phyloP scores from a whole-genome alignment of 2,329 filamentous ascomycete genomes.

The Alternaria rosae region DNA sequence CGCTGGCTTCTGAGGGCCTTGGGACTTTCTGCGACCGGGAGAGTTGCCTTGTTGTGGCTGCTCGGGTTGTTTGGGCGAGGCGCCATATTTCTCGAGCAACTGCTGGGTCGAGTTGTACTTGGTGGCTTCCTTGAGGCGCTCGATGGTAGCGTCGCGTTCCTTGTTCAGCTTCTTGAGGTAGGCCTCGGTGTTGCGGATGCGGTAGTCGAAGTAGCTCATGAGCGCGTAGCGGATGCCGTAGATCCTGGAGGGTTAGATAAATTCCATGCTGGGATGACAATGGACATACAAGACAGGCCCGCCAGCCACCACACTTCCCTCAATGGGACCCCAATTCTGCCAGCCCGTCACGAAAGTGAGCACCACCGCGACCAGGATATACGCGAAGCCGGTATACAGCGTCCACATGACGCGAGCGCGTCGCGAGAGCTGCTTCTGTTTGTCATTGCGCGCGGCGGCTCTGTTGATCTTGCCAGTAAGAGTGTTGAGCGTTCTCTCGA shows the following conservation, averaged over 20 bases:
- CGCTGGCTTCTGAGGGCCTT: slow-evolving; percentile 39
- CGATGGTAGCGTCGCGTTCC: slow-evolving; percentile 85
- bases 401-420: slow-evolving; percentile 87
- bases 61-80: slow-evolving; percentile 58
- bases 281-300: slow-evolving; percentile 75
- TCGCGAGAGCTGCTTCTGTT: slow-evolving; percentile 73
- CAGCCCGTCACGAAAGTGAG: slow-evolving; percentile 85
- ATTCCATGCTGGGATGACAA: too few species aligned
- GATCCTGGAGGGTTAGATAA: slow-evolving; percentile 66
- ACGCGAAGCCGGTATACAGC: slow-evolving; percentile 88
- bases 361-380: slow-evolving; percentile 85
- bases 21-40: slow-evolving; percentile 36
- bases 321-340: slow-evolving; percentile 75
- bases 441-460: slow-evolving; percentile 76
- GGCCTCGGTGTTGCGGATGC: slow-evolving; percentile 72
- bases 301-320: slow-evolving; percentile 80
- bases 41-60: slow-evolving; percentile 37
- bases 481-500: slow-evolving; percentile 87
- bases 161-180: slow-evolving; percentile 77
- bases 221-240: slow-evolving; percentile 74
- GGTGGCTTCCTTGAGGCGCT: slow-evolving; percentile 92
- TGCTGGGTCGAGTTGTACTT: slow-evolving; percentile 96
- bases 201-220: slow-evolving; percentile 79
- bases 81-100: slow-evolving; percentile 91
- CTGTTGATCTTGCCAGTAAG: slow-evolving; percentile 83